Evolutionary conservation across 1,284 basidiomycete species (phyloP).

Genomic region (Cerrena zonata): DNA sequence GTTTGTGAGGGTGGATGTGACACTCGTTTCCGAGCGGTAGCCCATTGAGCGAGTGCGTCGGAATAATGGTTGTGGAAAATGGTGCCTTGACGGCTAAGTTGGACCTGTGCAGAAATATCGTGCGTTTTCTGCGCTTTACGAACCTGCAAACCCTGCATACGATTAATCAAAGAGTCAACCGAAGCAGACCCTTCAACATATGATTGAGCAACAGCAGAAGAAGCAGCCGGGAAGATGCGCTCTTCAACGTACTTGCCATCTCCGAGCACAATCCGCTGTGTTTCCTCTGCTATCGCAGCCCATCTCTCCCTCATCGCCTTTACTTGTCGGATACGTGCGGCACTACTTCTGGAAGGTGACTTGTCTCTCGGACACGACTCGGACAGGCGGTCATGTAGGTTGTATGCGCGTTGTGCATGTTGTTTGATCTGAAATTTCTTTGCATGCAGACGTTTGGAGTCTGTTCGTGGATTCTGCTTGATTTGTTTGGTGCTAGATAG

Average conservation of each 20-base stretch:
- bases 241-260: constrained; percentile 44
- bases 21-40: constrained; percentile 8
- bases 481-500: not conserved
- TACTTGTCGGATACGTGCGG: not conserved
- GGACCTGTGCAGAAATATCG: constrained; percentile 34
- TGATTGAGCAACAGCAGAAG: constrained; percentile 19
- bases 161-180: constrained; percentile 8
- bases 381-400: not conserved
- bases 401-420: constrained; percentile 9
- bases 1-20: constrained; percentile 15
- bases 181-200: constrained; percentile 14
- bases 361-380: not conserved
- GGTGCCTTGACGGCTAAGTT: constrained; percentile 34
- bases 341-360: not conserved
- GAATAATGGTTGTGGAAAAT: constrained; percentile 37
- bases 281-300: constrained; percentile 34
- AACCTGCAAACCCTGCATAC: constrained; percentile 1
- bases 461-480: not conserved
- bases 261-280: constrained; percentile 36
- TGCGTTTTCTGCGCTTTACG: constrained; percentile 22
- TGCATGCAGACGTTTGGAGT: not conserved
- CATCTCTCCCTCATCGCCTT: constrained; percentile 22
- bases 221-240: constrained; percentile 22
- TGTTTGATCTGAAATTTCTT: not conserved
- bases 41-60: constrained; percentile 33